These are phyloP conservation scores for Neonectria ditissima DNA, from an alignment of 2,329 filamentous ascomycete genomes.

Conservation along the genomic window DNA sequence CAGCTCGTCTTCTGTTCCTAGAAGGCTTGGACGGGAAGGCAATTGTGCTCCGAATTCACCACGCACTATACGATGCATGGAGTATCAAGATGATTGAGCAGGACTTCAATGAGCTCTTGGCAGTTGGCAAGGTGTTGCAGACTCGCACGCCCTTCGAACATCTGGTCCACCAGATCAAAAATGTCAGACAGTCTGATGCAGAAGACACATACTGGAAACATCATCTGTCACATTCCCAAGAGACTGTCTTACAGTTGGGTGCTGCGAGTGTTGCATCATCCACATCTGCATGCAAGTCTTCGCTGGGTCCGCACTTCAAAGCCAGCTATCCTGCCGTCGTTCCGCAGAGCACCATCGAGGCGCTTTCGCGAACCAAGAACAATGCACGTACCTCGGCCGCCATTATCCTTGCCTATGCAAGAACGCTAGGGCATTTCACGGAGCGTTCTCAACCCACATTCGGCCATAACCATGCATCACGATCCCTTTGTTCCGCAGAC, in stretches of 20 bases:
- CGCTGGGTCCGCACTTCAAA: constrained; percentile 23
- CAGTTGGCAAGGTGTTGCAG: neutral
- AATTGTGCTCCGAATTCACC: constrained; percentile 39
- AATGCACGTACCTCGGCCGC: constrained; percentile 19
- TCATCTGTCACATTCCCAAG: neutral
- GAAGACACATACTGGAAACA: neutral
- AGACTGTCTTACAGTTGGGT: neutral
- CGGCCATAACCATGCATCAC: constrained; percentile 25
- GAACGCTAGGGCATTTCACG: constrained; percentile 15
- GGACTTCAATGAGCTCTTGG: constrained; percentile 29
- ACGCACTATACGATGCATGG: constrained; percentile 43
- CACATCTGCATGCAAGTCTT: neutral
- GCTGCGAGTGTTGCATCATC: neutral
- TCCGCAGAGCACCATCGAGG: neutral
- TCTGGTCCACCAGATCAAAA: neutral
- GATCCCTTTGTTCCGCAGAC: constrained; percentile 18
- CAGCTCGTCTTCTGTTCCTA: constrained; percentile 33
- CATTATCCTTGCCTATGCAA: constrained; percentile 24
- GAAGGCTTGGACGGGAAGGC: constrained; percentile 36
- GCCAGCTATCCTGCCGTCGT: constrained; percentile 7
- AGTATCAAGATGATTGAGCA: constrained; percentile 42
- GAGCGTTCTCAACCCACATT: constrained; percentile 14
- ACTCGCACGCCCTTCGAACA: neutral
- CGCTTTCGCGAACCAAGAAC: constrained; percentile 1
- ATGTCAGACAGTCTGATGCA: neutral